phyloP scores from a whole-genome alignment of 106 monocot genomes.

The Dioscorea dumetorum region DNA sequence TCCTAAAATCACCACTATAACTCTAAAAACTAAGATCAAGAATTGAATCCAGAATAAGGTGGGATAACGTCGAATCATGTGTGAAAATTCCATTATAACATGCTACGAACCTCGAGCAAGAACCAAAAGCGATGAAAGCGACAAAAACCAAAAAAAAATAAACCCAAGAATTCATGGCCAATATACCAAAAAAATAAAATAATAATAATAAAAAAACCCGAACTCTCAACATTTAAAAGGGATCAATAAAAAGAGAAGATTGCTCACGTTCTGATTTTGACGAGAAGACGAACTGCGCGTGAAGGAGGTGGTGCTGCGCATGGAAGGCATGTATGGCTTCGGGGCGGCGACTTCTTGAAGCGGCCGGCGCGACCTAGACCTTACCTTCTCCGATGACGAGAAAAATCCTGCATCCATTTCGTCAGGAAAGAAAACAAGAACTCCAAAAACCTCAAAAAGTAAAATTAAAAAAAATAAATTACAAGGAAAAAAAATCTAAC shows the following conservation, averaged over 20 bases:
- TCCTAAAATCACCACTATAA: no score
- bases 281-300: slow-evolving; percentile 6
- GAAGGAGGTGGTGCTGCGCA: slow-evolving; percentile 14
- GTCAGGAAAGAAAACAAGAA: neutral
- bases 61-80: neutral
- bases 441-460: neutral
- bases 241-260: neutral
- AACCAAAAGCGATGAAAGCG: neutral
- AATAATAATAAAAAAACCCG: no score
- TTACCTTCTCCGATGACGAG: slow-evolving; percentile 27
- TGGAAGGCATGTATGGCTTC: slow-evolving; percentile 37
- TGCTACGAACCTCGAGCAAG: neutral
- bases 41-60: neutral
- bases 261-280: slow-evolving; percentile 33
- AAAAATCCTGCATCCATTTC: slow-evolving; percentile 49
- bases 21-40: neutral
- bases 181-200: neutral
- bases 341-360: slow-evolving; percentile 23
- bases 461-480: slow-evolving; percentile 1
- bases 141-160: neutral
- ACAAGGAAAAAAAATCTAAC: no score
- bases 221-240: no score
- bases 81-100: no score
- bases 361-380: slow-evolving; percentile 14
- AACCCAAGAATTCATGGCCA: neutral